Evolutionary conservation across 164 flowering plant genomes (phyloP).

Genomic region (Houttuynia cordata): DNA sequence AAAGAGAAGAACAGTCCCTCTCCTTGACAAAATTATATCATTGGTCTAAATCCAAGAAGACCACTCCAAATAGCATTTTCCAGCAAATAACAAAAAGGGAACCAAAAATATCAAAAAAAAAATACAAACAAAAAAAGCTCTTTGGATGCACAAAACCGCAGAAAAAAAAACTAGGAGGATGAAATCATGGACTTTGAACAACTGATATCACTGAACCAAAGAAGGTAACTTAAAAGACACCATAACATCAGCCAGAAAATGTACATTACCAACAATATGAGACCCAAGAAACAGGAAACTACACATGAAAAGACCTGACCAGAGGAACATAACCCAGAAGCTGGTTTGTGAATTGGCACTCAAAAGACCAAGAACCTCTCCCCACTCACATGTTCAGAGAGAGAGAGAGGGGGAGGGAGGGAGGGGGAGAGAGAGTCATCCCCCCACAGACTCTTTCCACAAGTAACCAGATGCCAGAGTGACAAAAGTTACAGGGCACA

Average conservation of each 20-base stretch:
- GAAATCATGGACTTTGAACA: neutral
- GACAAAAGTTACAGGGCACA: neutral
- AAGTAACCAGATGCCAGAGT: too few species aligned
- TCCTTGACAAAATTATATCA: neutral
- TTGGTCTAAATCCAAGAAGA: neutral
- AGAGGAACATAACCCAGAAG: neutral
- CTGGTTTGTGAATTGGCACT: neutral
- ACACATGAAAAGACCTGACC: neutral
- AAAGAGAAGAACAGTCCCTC: constrained; percentile 1
- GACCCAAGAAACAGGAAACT: constrained; percentile 6
- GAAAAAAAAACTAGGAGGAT: neutral
- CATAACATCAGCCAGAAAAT: neutral
- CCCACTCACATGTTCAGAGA: too few species aligned
- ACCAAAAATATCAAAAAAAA: neutral
- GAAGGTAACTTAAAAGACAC: neutral
- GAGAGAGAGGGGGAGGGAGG: too few species aligned
- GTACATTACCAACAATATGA: constrained; percentile 2
- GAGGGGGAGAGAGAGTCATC: too few species aligned
- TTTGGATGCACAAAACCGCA: neutral
- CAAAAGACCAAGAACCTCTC: neutral
- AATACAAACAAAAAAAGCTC: too few species aligned
- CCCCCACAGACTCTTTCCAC: too few species aligned
- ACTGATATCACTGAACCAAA: neutral
- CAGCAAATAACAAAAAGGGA: neutral
- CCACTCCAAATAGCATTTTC: neutral